Evolutionary conservation across 2,329 filamentous ascomycete species (phyloP).

Genomic region (Dichotomopilus funicola): DNA sequence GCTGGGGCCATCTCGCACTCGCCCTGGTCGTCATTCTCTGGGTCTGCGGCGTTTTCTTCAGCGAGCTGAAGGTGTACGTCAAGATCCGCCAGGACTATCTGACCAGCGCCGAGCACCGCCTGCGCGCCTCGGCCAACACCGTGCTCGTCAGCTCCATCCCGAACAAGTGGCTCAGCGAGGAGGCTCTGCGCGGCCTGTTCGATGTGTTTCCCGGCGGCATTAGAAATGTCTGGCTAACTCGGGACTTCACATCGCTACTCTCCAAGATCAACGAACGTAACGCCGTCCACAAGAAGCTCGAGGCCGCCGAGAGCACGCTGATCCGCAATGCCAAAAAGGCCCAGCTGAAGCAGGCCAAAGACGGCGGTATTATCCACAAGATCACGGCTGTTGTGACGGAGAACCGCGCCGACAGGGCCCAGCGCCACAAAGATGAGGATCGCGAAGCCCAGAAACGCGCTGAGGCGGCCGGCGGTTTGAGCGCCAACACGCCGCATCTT

Average conservation of each 20-base stretch:
- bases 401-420: conserved; percentile 44
- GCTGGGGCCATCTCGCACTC: conserved; percentile 79
- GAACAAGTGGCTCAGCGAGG: conserved; percentile 77
- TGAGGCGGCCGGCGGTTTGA: conserved; percentile 41
- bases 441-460: conserved; percentile 46
- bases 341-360: conserved; percentile 68
- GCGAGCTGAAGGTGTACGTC: conserved; percentile 80
- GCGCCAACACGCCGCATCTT: conserved; percentile 44
- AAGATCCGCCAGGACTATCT: conserved; percentile 91
- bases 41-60: conserved; percentile 81
- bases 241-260: conserved; percentile 74
- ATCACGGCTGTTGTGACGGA: conserved; percentile 41
- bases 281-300: conserved; percentile 63
- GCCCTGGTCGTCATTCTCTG: conserved; percentile 73
- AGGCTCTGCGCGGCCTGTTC: conserved; percentile 76
- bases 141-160: conserved; percentile 90
- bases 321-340: conserved; percentile 74
- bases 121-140: conserved; percentile 89
- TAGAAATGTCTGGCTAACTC: conserved; percentile 93
- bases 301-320: conserved; percentile 76
- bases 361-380: conserved; percentile 47
- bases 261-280: conserved; percentile 77
- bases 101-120: conserved; percentile 87
- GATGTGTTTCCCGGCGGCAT: conserved; percentile 96
- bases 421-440: conserved; percentile 44